Conservation (phyloP, 2,329 filamentous ascomycete species). For the Pseudocercospora eumusae region DNA sequence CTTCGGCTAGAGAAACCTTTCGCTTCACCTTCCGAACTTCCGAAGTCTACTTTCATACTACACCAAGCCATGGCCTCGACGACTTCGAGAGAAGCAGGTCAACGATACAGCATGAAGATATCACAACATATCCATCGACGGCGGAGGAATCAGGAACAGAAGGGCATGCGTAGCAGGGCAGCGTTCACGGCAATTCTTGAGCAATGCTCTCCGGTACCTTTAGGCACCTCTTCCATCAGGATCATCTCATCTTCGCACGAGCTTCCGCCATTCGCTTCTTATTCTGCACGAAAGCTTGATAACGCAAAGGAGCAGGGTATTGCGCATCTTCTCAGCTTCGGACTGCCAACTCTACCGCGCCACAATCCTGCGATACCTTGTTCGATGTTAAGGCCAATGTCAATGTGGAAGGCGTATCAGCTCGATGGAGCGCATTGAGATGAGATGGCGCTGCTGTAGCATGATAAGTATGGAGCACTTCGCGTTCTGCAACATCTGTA, state of each 20-base stretch:
- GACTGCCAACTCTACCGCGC: background rate
- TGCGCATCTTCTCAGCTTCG: background rate
- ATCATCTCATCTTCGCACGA: background rate
- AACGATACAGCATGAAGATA: background rate
- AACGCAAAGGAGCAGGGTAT: background rate
- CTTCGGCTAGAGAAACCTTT: background rate
- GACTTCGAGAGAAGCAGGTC: background rate
- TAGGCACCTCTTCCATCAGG: background rate
- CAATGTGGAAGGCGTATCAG: background rate
- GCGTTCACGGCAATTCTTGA: background rate
- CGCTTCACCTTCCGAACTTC: background rate
- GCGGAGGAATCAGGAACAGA: background rate
- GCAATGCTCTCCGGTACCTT: background rate
- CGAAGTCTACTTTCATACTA: background rate
- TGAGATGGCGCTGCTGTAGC: background rate
- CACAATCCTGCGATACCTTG: background rate
- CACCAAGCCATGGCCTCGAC: background rate
- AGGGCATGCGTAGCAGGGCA: background rate
- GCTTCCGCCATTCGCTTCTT: background rate
- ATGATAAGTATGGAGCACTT: background rate
- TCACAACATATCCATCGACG: background rate
- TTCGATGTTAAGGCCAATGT: background rate
- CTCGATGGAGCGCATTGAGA: background rate
- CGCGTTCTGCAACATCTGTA: background rate
- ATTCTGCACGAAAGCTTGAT: background rate